Conservation (phyloP, 805 yeast genomes). For the Ogataea haglerorum region DNA sequence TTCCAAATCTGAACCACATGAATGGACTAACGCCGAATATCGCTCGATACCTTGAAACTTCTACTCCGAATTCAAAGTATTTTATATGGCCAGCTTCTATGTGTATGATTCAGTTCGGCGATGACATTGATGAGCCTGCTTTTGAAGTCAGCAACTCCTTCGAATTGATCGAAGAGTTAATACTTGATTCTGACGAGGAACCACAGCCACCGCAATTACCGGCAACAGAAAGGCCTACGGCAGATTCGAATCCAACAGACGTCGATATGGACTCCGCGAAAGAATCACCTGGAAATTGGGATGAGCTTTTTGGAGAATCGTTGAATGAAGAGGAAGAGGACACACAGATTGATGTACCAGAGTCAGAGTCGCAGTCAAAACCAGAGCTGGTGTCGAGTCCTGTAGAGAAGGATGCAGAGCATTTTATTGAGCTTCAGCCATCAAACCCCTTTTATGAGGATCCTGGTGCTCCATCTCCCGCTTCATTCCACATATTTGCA, state of each 20-base stretch:
- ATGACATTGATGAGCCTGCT: constrained; percentile 16
- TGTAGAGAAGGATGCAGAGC: constrained; percentile 1
- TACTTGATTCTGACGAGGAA: background rate
- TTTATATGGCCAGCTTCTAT: constrained; percentile 72
- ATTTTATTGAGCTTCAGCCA: constrained; percentile 12
- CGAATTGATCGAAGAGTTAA: constrained; percentile 28
- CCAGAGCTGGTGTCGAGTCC: constrained; percentile 8
- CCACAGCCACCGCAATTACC: too few relatives aligned
- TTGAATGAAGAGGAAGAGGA: constrained; percentile 12
- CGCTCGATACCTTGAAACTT: constrained; percentile 45
- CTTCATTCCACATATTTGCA: constrained; percentile 47
- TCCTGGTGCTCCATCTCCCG: constrained; percentile 82
- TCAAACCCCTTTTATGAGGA: constrained; percentile 60
- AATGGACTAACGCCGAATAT: constrained; percentile 66
- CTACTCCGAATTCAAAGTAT: constrained; percentile 42
- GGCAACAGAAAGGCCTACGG: background rate
- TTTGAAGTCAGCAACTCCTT: constrained; percentile 26
- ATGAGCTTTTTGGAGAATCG: constrained; percentile 29
- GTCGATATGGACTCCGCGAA: constrained; percentile 7
- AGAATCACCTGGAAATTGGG: constrained; percentile 28
- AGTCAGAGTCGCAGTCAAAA: constrained; percentile 7
- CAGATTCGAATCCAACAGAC: background rate
- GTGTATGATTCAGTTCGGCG: constrained; percentile 55
- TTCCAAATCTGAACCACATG: constrained; percentile 65
- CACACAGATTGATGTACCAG: constrained; percentile 3